Base-by-base conservation (phyloP, 164 flowering plant species). In the Berberis thunbergii region DNA sequence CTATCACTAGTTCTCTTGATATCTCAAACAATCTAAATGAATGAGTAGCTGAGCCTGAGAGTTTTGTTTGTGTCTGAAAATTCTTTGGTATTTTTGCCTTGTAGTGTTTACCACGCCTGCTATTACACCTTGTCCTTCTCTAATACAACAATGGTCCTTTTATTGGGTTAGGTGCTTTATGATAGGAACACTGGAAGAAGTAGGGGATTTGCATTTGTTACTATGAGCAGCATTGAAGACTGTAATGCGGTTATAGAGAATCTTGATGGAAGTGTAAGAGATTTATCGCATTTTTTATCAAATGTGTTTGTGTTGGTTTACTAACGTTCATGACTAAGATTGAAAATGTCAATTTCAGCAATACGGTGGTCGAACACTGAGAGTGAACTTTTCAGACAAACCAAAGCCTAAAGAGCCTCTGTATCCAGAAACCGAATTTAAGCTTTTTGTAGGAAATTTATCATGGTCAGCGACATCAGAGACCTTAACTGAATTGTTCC, bases 191-290 rank as follows among this genome's bases (percentile, higher is more conserved):
- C 95, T 1, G 97, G 98, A 66, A 83, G 72, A 75, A 88, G 96
- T 72, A 79, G 97, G 81, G 98, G 98, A 40, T 94, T 88, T 69
- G 97, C 92, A 60, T 94, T 94, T 66, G 98, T 90, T 70, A 86
- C 96, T n/a, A 94, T 94, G 98, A 90, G 92, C 69, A 88, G 75
- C 65, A 54, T 84, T 10, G 95, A 90, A 73, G 98, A 94, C 70
- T 78, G 83, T 65, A 76, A 87, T 26, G 66, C 72, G 2, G 92
- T 94, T 57, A 82, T 94, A 41, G 66, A 86, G 70, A 90, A 90
- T 73, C 91, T 94, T 9, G 91, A 88, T 72, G 93, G 95, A 79
- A 82, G 79, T 54, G 98, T 94, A 83, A 74, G 87, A 43, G 67
- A 57, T 61, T 41, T 54, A 48, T 45, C 59, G 26, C 57, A 7